phyloP scores from a whole-genome alignment of 2,329 filamentous ascomycete species.

The Phaeosphaeria sp. region DNA sequence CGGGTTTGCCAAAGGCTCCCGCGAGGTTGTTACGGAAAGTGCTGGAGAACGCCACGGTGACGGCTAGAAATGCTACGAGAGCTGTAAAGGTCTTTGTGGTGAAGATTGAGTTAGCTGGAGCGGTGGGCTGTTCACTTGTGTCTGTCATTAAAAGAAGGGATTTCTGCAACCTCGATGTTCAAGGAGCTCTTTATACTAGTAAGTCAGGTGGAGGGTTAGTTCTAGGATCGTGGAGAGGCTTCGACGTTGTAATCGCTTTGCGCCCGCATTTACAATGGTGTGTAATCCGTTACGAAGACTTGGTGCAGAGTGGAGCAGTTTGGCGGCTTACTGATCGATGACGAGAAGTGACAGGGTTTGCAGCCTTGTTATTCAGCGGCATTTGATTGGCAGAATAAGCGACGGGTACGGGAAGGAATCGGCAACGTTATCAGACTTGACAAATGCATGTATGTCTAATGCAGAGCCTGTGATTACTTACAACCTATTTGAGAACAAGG shows the following conservation, averaged over 20 bases:
- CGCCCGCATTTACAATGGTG: constrained; percentile 44
- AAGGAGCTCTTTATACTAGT: constrained; percentile 36
- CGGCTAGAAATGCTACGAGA: constrained; percentile 46
- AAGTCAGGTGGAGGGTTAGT: constrained; percentile 25
- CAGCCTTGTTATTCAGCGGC: constrained; percentile 19
- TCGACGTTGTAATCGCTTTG: constrained; percentile 22
- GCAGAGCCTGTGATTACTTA: constrained; percentile 7
- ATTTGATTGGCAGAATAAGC: constrained; percentile 32
- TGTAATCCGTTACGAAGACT: constrained; percentile 37
- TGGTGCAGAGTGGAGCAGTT: constrained; percentile 4
- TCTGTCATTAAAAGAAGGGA: constrained; percentile 38
- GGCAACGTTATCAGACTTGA: neutral
- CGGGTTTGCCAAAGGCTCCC: constrained; percentile 39
- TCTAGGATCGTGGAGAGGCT: constrained; percentile 29
- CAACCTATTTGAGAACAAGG: constrained; percentile 8
- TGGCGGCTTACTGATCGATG: constrained; percentile 42
- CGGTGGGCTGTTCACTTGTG: constrained; percentile 26
- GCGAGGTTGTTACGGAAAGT: constrained; percentile 48
- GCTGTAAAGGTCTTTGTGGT: constrained; percentile 37
- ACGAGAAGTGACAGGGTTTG: constrained; percentile 19
- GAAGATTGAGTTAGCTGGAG: constrained; percentile 20
- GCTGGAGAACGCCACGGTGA: constrained; percentile 56
- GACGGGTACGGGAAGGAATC: constrained; percentile 11
- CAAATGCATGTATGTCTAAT: constrained; percentile 1
- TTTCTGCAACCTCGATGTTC: constrained; percentile 7